A percentile compares a stretch with the other conserved stretches of the same genome.
Evolutionary conservation across 768 basidiomycete genomes (phyloP).

Genomic region (Lentinula guzmanii): DNA sequence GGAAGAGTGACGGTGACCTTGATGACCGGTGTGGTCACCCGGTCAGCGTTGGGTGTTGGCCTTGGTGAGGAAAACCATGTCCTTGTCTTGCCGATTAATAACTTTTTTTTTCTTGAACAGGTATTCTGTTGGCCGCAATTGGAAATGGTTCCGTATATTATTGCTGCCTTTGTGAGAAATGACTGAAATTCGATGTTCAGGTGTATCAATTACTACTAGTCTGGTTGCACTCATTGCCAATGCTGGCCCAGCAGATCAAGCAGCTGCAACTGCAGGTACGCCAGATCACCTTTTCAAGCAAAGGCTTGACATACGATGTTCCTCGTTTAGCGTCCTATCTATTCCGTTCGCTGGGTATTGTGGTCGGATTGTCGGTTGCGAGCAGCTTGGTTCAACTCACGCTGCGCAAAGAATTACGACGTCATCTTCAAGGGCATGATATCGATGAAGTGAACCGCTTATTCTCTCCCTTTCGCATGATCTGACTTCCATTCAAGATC

Average conservation of each 20-base stretch:
- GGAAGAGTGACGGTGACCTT: conserved; percentile 17
- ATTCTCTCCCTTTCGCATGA: neutral
- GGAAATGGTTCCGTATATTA: conserved; percentile 8
- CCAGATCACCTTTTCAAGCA: neutral
- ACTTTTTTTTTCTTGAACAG: neutral
- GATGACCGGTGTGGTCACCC: conserved; percentile 15
- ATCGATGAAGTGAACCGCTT: neutral
- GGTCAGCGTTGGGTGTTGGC: neutral
- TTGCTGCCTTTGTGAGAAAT: neutral
- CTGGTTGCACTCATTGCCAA: conserved; percentile 29
- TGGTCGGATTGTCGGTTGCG: neutral
- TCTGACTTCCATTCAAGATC: neutral
- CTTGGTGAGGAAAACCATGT: neutral
- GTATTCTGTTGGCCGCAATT: neutral
- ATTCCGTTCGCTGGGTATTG: neutral
- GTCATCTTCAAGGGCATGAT: neutral
- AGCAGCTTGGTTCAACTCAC: neutral
- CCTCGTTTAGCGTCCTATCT: neutral
- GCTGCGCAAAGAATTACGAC: neutral
- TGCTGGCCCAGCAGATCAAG: conserved; percentile 26
- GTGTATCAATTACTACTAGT: conserved; percentile 19
- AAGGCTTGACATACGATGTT: neutral
- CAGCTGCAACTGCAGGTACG: conserved; percentile 27
- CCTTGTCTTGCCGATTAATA: neutral
- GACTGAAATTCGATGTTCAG: neutral